Conservation (phyloP, 1,284 basidiomycete species). For the Marasmius fiardii region DNA sequence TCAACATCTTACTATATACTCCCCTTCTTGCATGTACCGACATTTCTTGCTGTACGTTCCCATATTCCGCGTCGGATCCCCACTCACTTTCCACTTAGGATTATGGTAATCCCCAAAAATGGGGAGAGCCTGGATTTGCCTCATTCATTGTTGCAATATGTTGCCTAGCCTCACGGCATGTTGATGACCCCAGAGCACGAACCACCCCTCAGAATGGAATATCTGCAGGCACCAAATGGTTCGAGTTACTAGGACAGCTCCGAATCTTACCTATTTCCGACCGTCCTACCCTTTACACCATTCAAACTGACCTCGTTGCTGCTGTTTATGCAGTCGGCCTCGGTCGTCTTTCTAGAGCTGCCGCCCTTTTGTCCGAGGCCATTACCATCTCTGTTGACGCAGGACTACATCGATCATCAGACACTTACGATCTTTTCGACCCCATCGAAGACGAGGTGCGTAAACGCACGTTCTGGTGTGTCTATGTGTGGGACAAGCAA, state of each 20-base stretch:
- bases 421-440: constrained; percentile 87
- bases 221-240: constrained; percentile 87
- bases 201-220: constrained; percentile 76
- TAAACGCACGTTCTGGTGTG: constrained; percentile 91
- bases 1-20: constrained; percentile 90
- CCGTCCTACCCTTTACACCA: constrained; percentile 83
- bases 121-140: constrained; percentile 90
- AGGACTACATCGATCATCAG: constrained; percentile 81
- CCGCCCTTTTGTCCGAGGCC: constrained; percentile 79
- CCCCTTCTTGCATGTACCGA: constrained; percentile 87
- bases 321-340: constrained; percentile 87
- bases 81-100: constrained; percentile 45
- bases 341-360: constrained; percentile 84
- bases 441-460: constrained; percentile 85
- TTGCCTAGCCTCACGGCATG: constrained; percentile 84
- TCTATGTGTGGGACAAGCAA: constrained; percentile 93
- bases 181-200: constrained; percentile 85
- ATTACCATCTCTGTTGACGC: constrained; percentile 83
- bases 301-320: constrained; percentile 83
- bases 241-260: constrained; percentile 80
- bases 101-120: constrained; percentile 88
- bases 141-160: constrained; percentile 88
- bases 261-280: constrained; percentile 86
- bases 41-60: constrained; percentile 73
- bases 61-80: constrained; percentile 10